Base-by-base conservation (phyloP, 441 rosid genomes). In the Manihot esculenta region DNA sequence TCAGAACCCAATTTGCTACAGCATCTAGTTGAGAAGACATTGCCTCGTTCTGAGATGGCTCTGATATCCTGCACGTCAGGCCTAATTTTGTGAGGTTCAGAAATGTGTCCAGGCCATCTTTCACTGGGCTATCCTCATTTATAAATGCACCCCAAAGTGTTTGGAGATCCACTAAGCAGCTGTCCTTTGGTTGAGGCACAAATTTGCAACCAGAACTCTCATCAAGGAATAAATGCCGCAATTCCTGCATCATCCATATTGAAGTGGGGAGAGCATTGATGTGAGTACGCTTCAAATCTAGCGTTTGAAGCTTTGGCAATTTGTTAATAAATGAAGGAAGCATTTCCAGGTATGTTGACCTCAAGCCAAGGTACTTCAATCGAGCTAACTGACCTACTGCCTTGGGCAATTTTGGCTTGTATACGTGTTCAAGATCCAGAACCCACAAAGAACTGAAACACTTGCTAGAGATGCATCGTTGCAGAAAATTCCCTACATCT, bases 251-350 rank as follows among this genome's bases (percentile, higher is more conserved):
- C 56, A 59, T 72, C 79, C 82, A 79, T 17, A 75, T 55, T 33
- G 76, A 26, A 41, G 35, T 59, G 1, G 82, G 79, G 50, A 79
- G 71, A 2, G 64, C 17, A 48, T 27, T 62, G 48, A 79, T 64
- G 27, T 23, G 42, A 9, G 82, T 79, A n/a, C 64, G 71, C 62
- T 79, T 79, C 72, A 79, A 53, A 72, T 79, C 82, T 18, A 79
- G 44, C 0, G 79, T 75, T 49, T 79, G 72, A 0, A 79, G 77
- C 55, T 58, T 66, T 5, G 62, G 56, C 57, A 79, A 61, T 17
- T 72, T 68, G 72, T 59, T 53, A 21, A 79, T 54, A 33, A 65
- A 75, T 6, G 17, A 33, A 13, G 79, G 82, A 55, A 79, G 74
- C 47, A 65, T 71, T 58, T 75, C 82, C 21, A 79, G 33, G 45